phyloP scores from a whole-genome alignment of 2,329 filamentous ascomycete species.

The Chaetomium globosum region DNA sequence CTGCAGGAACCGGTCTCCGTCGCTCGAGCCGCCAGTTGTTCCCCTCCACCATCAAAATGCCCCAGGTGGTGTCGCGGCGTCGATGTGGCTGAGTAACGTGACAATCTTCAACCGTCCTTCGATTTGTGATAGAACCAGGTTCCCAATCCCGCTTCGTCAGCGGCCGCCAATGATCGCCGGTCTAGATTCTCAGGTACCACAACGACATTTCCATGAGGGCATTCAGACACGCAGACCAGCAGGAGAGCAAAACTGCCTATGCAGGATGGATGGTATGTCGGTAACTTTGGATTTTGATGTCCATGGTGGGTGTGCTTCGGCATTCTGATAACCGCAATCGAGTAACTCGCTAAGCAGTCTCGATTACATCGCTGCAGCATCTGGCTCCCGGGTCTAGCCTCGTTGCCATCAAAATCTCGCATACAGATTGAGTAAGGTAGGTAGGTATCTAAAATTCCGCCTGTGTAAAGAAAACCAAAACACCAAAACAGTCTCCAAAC shows the following conservation, averaged over 20 bases:
- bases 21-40: background rate
- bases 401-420: background rate
- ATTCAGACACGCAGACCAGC: background rate
- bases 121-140: background rate
- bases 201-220: background rate
- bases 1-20: conserved; percentile 29
- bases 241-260: background rate
- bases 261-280: background rate
- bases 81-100: conserved; percentile 26
- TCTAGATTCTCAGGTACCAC: background rate
- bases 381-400: background rate
- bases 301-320: conserved; percentile 3
- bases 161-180: conserved; percentile 8
- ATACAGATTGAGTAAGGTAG: too few species aligned
- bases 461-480: background rate
- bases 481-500: background rate
- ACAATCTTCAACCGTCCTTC: background rate
- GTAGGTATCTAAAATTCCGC: background rate
- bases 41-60: background rate
- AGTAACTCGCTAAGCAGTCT: background rate
- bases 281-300: background rate
- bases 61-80: background rate
- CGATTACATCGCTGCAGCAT: background rate
- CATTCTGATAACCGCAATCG: background rate
- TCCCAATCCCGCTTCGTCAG: conserved; percentile 11